phyloP scores from a whole-genome alignment of 2,329 filamentous ascomycete species.

The Fusarium duplospermum region DNA sequence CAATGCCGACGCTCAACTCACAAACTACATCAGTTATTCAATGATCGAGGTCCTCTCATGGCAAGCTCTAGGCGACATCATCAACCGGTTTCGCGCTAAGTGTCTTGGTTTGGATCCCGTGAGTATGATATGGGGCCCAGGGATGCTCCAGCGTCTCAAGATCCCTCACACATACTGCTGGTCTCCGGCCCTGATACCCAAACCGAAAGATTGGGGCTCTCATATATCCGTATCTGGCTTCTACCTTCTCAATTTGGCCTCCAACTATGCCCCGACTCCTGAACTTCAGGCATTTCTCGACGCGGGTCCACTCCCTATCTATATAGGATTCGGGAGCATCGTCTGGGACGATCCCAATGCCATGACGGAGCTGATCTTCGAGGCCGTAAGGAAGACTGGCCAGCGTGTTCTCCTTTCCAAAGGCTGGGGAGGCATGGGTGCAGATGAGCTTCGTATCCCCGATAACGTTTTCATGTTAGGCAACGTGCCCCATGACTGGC shows the following conservation, averaged over 20 bases:
- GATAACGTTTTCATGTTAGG: slow-evolving; percentile 85
- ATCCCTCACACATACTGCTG: slow-evolving; percentile 94
- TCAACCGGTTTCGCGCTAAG: slow-evolving; percentile 85
- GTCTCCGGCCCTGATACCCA: slow-evolving; percentile 55
- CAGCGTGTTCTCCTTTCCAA: slow-evolving; percentile 84
- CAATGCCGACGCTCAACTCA: slow-evolving; percentile 78
- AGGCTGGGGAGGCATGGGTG: slow-evolving; percentile 88
- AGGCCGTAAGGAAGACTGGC: slow-evolving; percentile 73
- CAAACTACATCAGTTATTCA: slow-evolving; percentile 86
- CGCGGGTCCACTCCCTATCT: slow-evolving; percentile 77
- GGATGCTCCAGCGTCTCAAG: slow-evolving; percentile 78
- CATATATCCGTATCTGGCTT: slow-evolving; percentile 82
- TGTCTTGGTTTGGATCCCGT: slow-evolving; percentile 82
- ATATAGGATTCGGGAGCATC: slow-evolving; percentile 87
- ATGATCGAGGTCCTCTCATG: slow-evolving; percentile 92
- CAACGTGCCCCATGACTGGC: slow-evolving; percentile 89
- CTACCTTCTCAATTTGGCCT: slow-evolving; percentile 77
- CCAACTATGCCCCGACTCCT: slow-evolving; percentile 72
- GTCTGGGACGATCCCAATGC: slow-evolving; percentile 80
- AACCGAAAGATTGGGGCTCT: slow-evolving; percentile 79
- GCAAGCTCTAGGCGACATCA: slow-evolving; percentile 91
- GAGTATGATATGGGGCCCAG: slow-evolving; percentile 84
- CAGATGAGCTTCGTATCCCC: slow-evolving; percentile 74
- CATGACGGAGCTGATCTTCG: slow-evolving; percentile 79
- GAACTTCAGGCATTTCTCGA: slow-evolving; percentile 75